phyloP scores from a whole-genome alignment of 169 alveolate species.

The Theileria luwenshuni region DNA sequence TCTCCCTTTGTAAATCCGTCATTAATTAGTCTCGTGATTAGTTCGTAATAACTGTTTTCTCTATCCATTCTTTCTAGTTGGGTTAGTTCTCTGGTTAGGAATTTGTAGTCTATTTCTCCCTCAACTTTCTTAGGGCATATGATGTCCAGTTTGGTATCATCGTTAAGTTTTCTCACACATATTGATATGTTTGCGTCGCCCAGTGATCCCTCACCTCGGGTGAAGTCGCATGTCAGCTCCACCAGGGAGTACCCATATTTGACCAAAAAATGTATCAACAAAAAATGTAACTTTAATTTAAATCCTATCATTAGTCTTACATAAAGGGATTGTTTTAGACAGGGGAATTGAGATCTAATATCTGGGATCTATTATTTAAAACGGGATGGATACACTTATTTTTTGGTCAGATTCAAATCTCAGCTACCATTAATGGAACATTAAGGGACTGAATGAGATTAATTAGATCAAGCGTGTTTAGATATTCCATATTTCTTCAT shows the following conservation, averaged over 20 bases:
- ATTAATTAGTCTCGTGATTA: not conserved
- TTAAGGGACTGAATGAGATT: conserved; percentile 1
- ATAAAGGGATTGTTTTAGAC: too few species aligned
- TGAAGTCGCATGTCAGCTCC: conserved; percentile 10
- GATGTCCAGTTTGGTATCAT: not conserved
- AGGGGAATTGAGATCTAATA: too few species aligned
- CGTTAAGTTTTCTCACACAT: conserved; percentile 1
- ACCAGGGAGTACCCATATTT: not conserved
- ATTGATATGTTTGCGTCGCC: conserved; percentile 2
- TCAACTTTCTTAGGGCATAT: conserved; percentile 16
- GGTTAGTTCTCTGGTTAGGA: not conserved
- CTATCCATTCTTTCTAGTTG: not conserved
- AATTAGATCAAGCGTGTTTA: conserved; percentile 29
- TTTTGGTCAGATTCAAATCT: too few species aligned
- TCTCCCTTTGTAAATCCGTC: not conserved
- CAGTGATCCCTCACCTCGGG: not conserved
- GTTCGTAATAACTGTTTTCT: not conserved
- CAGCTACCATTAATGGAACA: too few species aligned
- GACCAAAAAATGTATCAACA: not conserved
- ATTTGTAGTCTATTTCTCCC: not conserved
- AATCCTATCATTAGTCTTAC: not conserved
- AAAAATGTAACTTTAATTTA: too few species aligned
- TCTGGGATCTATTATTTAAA: too few species aligned
- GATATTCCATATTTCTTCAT: conserved; percentile 77
- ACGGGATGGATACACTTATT: too few species aligned